These are phyloP conservation scores for Linnemannia elongata DNA, from an alignment of 192 early-diverging fungal genomes.

Conservation along the genomic window DNA sequence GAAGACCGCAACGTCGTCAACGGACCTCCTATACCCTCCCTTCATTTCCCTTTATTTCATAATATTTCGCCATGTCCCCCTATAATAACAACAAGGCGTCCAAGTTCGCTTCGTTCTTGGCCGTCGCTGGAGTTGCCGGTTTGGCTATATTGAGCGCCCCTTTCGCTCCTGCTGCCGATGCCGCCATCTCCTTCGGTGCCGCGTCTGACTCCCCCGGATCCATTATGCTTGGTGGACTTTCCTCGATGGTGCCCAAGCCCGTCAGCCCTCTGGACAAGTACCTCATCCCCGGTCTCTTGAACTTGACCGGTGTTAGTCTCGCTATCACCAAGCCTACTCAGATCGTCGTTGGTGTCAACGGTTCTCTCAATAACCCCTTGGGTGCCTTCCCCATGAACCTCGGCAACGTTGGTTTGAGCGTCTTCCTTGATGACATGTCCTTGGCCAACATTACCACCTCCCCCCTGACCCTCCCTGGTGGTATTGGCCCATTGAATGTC, in stretches of 20 bases:
- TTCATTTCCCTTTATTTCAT: neutral
- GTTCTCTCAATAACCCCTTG: slow-evolving; percentile 39
- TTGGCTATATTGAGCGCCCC: slow-evolving; percentile 35
- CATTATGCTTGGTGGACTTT: slow-evolving; percentile 36
- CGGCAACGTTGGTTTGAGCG: slow-evolving; percentile 20
- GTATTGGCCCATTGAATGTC: slow-evolving; percentile 35
- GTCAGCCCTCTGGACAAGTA: slow-evolving; percentile 45
- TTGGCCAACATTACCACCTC: slow-evolving; percentile 45
- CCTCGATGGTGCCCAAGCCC: slow-evolving; percentile 45
- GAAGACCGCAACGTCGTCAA: slow-evolving; percentile 17
- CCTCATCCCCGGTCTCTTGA: slow-evolving; percentile 48
- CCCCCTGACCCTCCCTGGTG: slow-evolving; percentile 7
- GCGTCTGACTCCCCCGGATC: slow-evolving; percentile 36
- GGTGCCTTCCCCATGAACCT: slow-evolving; percentile 24
- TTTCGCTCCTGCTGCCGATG: slow-evolving; percentile 40
- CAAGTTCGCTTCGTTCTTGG: slow-evolving; percentile 37
- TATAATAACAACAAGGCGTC: slow-evolving; percentile 14
- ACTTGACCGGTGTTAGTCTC: slow-evolving; percentile 32
- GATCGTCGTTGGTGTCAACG: slow-evolving; percentile 26
- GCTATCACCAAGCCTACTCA: slow-evolving; percentile 31
- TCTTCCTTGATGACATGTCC: slow-evolving; percentile 33
- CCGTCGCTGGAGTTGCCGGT: slow-evolving; percentile 38
- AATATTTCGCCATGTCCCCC: slow-evolving; percentile 16
- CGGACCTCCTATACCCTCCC: slow-evolving; percentile 17
- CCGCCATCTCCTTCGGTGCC: slow-evolving; percentile 41